Conservation (phyloP, 805 yeast species). For the Spathaspora arborariae region DNA sequence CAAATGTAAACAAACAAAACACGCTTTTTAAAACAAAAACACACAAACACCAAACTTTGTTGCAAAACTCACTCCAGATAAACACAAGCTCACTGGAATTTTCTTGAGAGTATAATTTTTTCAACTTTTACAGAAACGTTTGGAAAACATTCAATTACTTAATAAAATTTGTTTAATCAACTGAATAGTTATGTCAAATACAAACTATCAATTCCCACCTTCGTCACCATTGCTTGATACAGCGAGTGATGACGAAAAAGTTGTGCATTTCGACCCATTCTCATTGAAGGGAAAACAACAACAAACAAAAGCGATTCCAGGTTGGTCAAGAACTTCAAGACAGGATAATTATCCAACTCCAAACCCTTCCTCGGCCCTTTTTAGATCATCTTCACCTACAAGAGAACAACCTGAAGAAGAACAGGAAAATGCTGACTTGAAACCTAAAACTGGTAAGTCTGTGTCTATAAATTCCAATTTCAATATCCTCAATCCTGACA, state of each 20-base stretch:
- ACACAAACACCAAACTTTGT: neutral
- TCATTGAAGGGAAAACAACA: too few relatives aligned
- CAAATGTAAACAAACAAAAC: neutral
- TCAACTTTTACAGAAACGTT: neutral
- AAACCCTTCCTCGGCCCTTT: conserved; percentile 54
- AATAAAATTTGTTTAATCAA: too few relatives aligned
- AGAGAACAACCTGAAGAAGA: conserved; percentile 8
- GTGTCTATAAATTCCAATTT: conserved; percentile 29
- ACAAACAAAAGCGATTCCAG: neutral
- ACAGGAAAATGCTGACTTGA: neutral
- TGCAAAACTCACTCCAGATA: neutral
- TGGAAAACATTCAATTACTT: neutral
- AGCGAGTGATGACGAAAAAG: conserved; percentile 16
- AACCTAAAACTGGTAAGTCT: neutral
- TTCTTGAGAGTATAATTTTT: neutral
- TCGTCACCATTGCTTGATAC: conserved; percentile 43
- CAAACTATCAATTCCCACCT: conserved; percentile 43
- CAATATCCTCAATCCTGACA: conserved; percentile 32
- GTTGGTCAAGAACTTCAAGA: conserved; percentile 4
- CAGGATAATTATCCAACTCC: conserved; percentile 56
- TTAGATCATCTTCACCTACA: conserved; percentile 40
- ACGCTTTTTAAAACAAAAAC: neutral
- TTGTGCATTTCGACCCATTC: conserved; percentile 9
- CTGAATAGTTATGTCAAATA: conserved; percentile 5
- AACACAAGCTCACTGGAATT: neutral